Evolutionary conservation across 495 filamentous ascomycete species (phyloP), one percentile per base, ranked within the genome.

Genomic region (Cladorrhinum samala): DNA sequence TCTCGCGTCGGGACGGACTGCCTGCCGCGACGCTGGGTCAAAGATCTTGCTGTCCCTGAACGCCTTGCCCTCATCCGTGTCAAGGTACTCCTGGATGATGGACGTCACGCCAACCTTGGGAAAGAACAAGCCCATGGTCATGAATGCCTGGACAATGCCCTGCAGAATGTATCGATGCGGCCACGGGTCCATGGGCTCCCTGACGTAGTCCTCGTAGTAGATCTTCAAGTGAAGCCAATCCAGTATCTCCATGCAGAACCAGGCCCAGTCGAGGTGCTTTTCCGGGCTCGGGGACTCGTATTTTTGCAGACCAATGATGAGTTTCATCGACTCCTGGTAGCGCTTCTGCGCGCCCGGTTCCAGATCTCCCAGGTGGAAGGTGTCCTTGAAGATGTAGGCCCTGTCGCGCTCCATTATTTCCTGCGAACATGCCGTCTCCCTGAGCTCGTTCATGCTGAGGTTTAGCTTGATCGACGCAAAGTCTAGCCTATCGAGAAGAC

Each of bases 341-440:
- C 64, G 64, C 46, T 66, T 57, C 11, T 62, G 61, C 0, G 68
- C 68, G 6, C 68, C 67, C 0, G 73, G 71, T 33, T 68, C 70
- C 1, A 77, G 52, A 53, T 78, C 74, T 16, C 62, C 72, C 17
- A 59, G 56, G 46, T 76, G 75, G 59, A 72, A 77, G 33, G 59
- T 58, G 48, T 70, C 56, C 25, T 76, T 70, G 48, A 74, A 70
- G 17, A 68, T 46, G 49, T 61, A 65, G 0, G 68, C 65, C 47
- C 64, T 60, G 42, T 71, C 66, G 27, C 70, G 57, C 19, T 73
- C 68, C 46, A 67, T 55, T 27, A 62, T 60, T 11, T 59, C 56
- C 9, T 50, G 27, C 33, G 47, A 18, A 39, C 33, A 14, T 4
- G 18, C 27, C 30, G n/a, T 38, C 18, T 38, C 30, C 47, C 37